Evolutionary conservation across 495 filamentous ascomycete genomes (phyloP), one percentile per base, ranked within the genome.

Genomic region (Podospora comata): DNA sequence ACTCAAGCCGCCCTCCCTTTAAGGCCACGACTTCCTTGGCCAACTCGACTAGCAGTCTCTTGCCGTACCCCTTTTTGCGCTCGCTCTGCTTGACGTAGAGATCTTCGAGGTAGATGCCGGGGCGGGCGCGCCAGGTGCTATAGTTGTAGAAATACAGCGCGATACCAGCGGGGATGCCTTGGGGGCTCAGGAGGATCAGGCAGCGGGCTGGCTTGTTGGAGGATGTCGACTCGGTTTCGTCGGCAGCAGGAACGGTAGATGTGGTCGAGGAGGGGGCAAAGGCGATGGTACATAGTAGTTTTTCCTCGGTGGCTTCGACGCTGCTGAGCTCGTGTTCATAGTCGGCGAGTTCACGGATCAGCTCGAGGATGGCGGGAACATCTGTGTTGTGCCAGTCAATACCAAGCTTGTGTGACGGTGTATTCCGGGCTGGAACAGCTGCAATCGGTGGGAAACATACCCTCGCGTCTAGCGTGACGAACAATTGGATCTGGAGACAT

Each of bases 81-180:
- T 90, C 89, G 28, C 77, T 79, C 26, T 88, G 85, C 73, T 88
- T 81, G 34, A 99, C 92, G 73, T 91, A 97, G 11, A 99, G 81
- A 75, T 99, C 95, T 76, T 99, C 95, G 15, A 99, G 89, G 74
- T 95, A 97, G 71, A 99, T 93, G 1, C 95, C 95, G 2, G 95
- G 90, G 11, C 85, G 85, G 4, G 89, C 87, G 53, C 89, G 87
- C 95, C 95, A 98, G 5, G 95, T 97, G 67, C 87, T 82, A 75
- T 85, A 85, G 72, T 85, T 86, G 72, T 86, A 85, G 65, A 85
- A 87, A 70, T 87, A 88, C 64, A 89, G 65, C 4, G 87, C 87
- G 75, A 89, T 86, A 11, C 87, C 87, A 0, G 77, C 85, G 0
- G 82, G 72, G 27, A 72, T 72, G 5, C 76, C 79, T 3, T 73